A percentile compares a stretch with the other conserved stretches of the same genome.
Evolutionary conservation across 2,329 filamentous ascomycete species (phyloP).

Genomic region (Periconia sp.): DNA sequence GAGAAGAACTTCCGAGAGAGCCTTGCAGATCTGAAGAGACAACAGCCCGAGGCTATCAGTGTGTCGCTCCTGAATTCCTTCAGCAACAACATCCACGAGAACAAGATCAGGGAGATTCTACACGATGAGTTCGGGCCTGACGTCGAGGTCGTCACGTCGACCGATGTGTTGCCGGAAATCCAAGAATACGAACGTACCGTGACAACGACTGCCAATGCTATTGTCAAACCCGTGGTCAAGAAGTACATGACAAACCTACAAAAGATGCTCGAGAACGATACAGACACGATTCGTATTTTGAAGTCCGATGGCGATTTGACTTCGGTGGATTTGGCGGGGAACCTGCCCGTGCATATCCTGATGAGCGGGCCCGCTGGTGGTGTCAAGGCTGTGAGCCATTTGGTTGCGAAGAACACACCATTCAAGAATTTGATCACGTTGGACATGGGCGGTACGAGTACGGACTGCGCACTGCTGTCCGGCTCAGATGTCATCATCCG

Average conservation of each 20-base stretch:
- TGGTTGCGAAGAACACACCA: slow-evolving; percentile 52
- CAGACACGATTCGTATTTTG: slow-evolving; percentile 54
- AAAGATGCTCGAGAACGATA: slow-evolving; percentile 49
- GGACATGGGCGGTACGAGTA: slow-evolving; percentile 60
- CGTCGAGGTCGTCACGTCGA: slow-evolving; percentile 54
- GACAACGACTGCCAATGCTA: slow-evolving; percentile 55
- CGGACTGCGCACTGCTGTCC: slow-evolving; percentile 55
- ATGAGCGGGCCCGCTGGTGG: slow-evolving; percentile 60
- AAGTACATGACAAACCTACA: slow-evolving; percentile 52
- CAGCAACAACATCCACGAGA: slow-evolving; percentile 52
- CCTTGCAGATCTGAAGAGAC: slow-evolving; percentile 47
- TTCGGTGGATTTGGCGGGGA: slow-evolving; percentile 51
- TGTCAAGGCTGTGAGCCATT: slow-evolving; percentile 56
- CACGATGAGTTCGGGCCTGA: slow-evolving; percentile 51
- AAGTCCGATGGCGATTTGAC: slow-evolving; percentile 59
- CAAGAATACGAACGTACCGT: slow-evolving; percentile 59
- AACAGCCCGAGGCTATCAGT: slow-evolving; percentile 54
- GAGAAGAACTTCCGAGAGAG: slow-evolving; percentile 45
- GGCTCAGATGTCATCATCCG: slow-evolving; percentile 52
- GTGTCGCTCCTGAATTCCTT: slow-evolving; percentile 58
- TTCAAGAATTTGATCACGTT: slow-evolving; percentile 58
- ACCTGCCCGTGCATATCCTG: slow-evolving; percentile 56
- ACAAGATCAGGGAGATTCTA: slow-evolving; percentile 46
- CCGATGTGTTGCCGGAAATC: slow-evolving; percentile 54
- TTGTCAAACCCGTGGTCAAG: slow-evolving; percentile 57